These are phyloP conservation scores for Berkeleyomyces rouxiae DNA, from an alignment of 2,329 filamentous ascomycete species.

Conservation along the genomic window DNA sequence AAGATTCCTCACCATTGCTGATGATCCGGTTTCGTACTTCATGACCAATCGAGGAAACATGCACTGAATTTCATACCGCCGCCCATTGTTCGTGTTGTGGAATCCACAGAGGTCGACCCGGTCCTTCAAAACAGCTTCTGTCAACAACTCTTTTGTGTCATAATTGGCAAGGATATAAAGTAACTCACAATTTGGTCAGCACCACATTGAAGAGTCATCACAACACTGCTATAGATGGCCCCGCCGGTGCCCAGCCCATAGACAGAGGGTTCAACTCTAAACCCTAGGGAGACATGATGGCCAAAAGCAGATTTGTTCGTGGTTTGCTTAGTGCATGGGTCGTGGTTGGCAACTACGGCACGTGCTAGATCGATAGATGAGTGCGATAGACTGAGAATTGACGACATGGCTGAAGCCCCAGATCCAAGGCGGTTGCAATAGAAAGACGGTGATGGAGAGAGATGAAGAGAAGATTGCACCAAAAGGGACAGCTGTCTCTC, in stretches of 20 bases:
- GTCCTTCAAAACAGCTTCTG: not conserved
- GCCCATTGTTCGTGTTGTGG: not conserved
- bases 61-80: conserved; percentile 12
- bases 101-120: conserved; percentile 9
- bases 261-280: not conserved
- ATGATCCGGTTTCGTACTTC: conserved; percentile 8
- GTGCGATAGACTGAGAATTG: conserved; percentile 6
- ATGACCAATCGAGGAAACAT: conserved; percentile 9
- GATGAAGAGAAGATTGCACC: not conserved
- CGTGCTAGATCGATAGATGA: conserved; percentile 7
- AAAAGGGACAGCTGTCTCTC: not conserved
- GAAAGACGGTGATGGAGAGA: not conserved
- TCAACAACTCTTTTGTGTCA: not conserved
- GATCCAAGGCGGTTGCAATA: not conserved
- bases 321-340: conserved; percentile 11
- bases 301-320: conserved; percentile 8
- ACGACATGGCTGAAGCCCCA: not conserved
- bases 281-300: conserved; percentile 5
- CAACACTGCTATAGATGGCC: conserved; percentile 3
- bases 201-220: conserved; percentile 5
- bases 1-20: conserved; percentile 1
- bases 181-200: conserved; percentile 7
- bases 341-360: conserved; percentile 12
- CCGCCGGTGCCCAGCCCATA: conserved; percentile 1
- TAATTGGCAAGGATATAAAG: not conserved